These are phyloP conservation scores for Letharia lupina DNA, from an alignment of 495 filamentous ascomycete genomes.

Conservation along the genomic window DNA sequence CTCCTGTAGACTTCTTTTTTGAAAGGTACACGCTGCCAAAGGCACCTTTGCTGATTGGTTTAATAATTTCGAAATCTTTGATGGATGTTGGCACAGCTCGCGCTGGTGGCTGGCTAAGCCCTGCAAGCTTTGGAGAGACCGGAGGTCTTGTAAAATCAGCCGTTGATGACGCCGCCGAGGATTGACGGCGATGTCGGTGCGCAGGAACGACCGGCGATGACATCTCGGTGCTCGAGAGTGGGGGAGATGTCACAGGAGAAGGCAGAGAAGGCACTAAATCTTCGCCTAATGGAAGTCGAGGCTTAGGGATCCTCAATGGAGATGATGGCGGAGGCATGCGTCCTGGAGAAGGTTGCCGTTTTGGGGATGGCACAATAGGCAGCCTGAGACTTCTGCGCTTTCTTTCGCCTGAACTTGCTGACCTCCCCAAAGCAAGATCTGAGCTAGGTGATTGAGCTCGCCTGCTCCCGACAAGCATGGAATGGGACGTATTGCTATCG, in stretches of 20 bases:
- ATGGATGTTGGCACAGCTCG: slow-evolving; percentile 88
- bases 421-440: slow-evolving; percentile 63
- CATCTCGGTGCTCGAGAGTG: slow-evolving; percentile 72
- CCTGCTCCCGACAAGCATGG: slow-evolving; percentile 55
- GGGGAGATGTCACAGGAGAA: slow-evolving; percentile 84
- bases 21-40: slow-evolving; percentile 97
- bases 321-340: slow-evolving; percentile 69
- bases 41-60: slow-evolving; percentile 97
- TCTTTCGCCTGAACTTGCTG: slow-evolving; percentile 63
- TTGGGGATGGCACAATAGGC: slow-evolving; percentile 63
- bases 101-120: slow-evolving; percentile 60
- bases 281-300: slow-evolving; percentile 62
- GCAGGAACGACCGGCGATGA: slow-evolving; percentile 54
- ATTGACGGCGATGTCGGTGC: slow-evolving; percentile 74
- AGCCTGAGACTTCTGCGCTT: slow-evolving; percentile 78
- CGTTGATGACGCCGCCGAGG: slow-evolving; percentile 75
- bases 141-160: slow-evolving; percentile 59
- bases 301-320: slow-evolving; percentile 77
- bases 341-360: slow-evolving; percentile 78
- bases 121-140: slow-evolving; percentile 68
- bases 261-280: slow-evolving; percentile 65
- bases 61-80: slow-evolving; percentile 99
- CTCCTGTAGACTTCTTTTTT: slow-evolving; percentile 96
- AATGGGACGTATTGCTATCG: slow-evolving; percentile 83
- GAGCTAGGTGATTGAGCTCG: slow-evolving; percentile 87